Conservation (phyloP, 148 eudicot genomes). For the Diospyros kaki region DNA sequence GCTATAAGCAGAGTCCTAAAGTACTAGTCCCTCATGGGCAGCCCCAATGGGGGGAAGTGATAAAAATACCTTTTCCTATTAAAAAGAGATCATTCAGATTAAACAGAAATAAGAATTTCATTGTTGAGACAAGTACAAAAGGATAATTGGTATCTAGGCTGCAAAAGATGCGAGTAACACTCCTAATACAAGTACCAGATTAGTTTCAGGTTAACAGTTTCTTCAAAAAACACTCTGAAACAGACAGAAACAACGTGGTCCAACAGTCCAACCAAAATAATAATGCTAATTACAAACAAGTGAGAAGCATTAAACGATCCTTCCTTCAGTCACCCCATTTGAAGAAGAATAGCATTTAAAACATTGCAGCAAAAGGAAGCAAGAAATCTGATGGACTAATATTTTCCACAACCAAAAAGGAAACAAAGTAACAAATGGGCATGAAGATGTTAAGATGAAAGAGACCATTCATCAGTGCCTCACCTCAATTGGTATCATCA, state of each 20-base stretch:
- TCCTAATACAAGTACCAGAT: not conserved
- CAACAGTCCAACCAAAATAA: not conserved
- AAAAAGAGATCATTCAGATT: not conserved
- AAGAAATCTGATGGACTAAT: not conserved
- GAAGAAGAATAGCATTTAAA: not conserved
- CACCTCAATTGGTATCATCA: conserved; percentile 83
- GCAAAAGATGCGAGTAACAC: not conserved
- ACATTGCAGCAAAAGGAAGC: not conserved
- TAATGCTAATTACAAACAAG: not conserved
- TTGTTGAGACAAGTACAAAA: not conserved
- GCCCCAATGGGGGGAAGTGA: not conserved
- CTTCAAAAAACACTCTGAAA: not conserved
- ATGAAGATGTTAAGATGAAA: not conserved
- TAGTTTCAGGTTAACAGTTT: not conserved
- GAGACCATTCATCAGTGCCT: conserved; percentile 13
- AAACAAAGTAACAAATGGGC: not conserved
- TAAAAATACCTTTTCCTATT: not conserved
- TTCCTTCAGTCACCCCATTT: not conserved
- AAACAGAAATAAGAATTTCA: not conserved
- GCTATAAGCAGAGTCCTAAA: not conserved
- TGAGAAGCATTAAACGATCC: not conserved
- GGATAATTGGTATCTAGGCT: not conserved
- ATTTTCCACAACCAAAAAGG: not conserved
- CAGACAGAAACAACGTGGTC: not conserved
- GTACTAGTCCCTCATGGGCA: too few relatives aligned